phyloP scores from a whole-genome alignment of 2,329 filamentous ascomycete genomes.

The Hypoxylon sp. region DNA sequence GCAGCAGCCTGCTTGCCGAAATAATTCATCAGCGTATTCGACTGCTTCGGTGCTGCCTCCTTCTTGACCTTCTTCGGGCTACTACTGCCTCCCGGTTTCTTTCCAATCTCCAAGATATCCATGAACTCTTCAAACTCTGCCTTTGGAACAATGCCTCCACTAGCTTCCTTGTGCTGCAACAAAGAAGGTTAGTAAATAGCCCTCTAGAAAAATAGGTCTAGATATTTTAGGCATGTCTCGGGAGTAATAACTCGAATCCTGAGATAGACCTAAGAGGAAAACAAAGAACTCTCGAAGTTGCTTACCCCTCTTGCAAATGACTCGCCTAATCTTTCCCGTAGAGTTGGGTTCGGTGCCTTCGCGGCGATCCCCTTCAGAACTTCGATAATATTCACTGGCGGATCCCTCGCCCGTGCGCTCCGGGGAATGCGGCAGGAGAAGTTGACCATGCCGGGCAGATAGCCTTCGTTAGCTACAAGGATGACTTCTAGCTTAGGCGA shows the following conservation, averaged over 20 bases:
- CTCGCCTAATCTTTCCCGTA: constrained; percentile 68
- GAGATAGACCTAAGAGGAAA: too few relatives aligned
- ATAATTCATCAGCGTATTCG: constrained; percentile 69
- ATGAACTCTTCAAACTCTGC: constrained; percentile 77
- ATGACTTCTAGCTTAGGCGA: constrained; percentile 73
- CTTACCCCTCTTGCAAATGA: constrained; percentile 71
- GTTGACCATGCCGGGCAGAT: constrained; percentile 73
- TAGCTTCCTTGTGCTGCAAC: constrained; percentile 72
- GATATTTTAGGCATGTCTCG: too few relatives aligned
- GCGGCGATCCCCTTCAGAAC: constrained; percentile 67
- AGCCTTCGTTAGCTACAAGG: constrained; percentile 77
- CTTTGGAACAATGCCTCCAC: constrained; percentile 73
- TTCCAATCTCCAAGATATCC: constrained; percentile 69
- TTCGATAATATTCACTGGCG: constrained; percentile 74
- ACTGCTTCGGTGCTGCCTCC: constrained; percentile 58
- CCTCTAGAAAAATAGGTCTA: too few relatives aligned
- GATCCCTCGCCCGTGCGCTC: constrained; percentile 66
- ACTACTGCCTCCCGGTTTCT: constrained; percentile 60
- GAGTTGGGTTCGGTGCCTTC: constrained; percentile 56
- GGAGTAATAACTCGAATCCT: too few relatives aligned
- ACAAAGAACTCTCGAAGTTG: too few relatives aligned
- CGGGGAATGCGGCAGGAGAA: constrained; percentile 76
- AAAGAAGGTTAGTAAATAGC: too few relatives aligned
- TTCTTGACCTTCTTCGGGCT: constrained; percentile 54
- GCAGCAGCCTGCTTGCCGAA: constrained; percentile 60